Percentiles rank a stretch among this genome's conserved stretches.
Conservation (phyloP, 768 basidiomycete genomes). For the Asterophora parasitica region DNA sequence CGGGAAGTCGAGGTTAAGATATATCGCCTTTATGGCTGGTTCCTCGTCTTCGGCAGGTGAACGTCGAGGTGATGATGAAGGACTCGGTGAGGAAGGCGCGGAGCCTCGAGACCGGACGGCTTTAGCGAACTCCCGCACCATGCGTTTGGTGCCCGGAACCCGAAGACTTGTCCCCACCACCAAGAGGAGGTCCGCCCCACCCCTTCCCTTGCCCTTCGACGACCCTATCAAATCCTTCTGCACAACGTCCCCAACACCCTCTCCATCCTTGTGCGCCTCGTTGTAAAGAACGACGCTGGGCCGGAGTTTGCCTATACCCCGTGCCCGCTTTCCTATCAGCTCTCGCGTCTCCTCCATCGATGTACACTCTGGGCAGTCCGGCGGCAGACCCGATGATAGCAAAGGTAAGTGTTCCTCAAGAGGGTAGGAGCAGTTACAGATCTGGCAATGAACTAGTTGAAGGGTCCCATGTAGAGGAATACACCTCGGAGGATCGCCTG, state of each 20-base stretch:
- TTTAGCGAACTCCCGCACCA: slow-evolving; percentile 85
- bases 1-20: slow-evolving; percentile 85
- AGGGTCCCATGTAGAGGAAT: slow-evolving; percentile 91
- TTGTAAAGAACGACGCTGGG: slow-evolving; percentile 91
- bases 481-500: slow-evolving; percentile 64
- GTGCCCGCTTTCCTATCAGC: slow-evolving; percentile 69
- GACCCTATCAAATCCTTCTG: slow-evolving; percentile 72
- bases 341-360: slow-evolving; percentile 64
- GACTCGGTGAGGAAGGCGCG: slow-evolving; percentile 31
- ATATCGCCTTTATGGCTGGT: slow-evolving; percentile 60
- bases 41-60: slow-evolving; percentile 43
- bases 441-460: slow-evolving; percentile 72
- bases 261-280: slow-evolving; percentile 82
- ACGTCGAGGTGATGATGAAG: slow-evolving; percentile 46
- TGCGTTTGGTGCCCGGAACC: slow-evolving; percentile 87
- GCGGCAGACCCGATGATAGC: slow-evolving; percentile 57
- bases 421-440: slow-evolving; percentile 70
- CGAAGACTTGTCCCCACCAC: slow-evolving; percentile 89
- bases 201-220: slow-evolving; percentile 60
- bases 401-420: slow-evolving; percentile 56
- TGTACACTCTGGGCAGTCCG: slow-evolving; percentile 77
- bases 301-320: slow-evolving; percentile 75
- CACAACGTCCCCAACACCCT: slow-evolving; percentile 83
- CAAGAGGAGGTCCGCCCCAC: slow-evolving; percentile 76
- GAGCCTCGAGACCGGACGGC: slow-evolving; percentile 55